phyloP scores from a whole-genome alignment of 2,329 filamentous ascomycete genomes.

The Setomelanomma holmii region DNA sequence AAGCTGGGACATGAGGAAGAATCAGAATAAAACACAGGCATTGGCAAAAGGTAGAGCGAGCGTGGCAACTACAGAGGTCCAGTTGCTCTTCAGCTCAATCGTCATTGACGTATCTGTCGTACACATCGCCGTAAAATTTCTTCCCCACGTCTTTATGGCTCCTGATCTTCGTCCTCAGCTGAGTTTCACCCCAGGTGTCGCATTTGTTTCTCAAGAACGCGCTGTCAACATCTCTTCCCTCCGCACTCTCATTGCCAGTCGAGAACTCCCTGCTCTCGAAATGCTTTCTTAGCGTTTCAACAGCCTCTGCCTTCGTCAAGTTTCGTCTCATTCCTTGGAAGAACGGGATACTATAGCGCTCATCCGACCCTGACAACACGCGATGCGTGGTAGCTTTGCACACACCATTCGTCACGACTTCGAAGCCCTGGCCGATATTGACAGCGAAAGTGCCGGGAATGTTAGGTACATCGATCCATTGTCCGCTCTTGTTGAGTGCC shows the following conservation, averaged over 20 bases:
- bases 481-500: conserved; percentile 57
- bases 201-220: conserved; percentile 18
- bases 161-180: conserved; percentile 48
- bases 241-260: conserved; percentile 8
- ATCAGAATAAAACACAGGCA: too few species aligned
- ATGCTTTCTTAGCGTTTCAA: conserved; percentile 8
- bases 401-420: conserved; percentile 62
- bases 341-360: conserved; percentile 47
- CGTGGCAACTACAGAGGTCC: too few species aligned
- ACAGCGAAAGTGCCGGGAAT: conserved; percentile 62
- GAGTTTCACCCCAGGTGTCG: conserved; percentile 47
- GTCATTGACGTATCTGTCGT: conserved; percentile 12
- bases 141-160: conserved; percentile 42
- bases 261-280: conserved; percentile 8
- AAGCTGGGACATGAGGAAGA: too few species aligned
- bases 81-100: too few species aligned
- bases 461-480: conserved; percentile 60
- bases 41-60: too few species aligned
- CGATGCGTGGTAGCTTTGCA: conserved; percentile 61
- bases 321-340: conserved; percentile 44
- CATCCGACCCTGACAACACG: conserved; percentile 17
- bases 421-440: conserved; percentile 66
- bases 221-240: conserved; percentile 14
- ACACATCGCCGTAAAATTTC: conserved; percentile 46
- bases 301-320: conserved; percentile 26